Evolutionary conservation across 768 basidiomycete species (phyloP), one percentile per base, ranked within the genome.

Genomic region (Floccularia luteovirens): DNA sequence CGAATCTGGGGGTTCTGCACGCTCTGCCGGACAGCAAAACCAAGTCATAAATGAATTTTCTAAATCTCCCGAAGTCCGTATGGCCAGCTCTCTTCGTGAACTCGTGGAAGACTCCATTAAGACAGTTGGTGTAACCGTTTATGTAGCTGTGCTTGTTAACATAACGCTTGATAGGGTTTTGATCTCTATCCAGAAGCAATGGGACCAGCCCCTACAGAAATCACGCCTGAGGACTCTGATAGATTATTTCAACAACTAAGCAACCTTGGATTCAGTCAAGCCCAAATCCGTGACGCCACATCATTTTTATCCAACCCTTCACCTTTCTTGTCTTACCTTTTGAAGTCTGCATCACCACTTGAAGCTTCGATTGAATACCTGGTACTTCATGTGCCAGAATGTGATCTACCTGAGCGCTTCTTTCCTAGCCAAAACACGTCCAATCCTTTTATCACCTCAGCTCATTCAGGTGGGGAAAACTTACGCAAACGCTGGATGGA

Each of bases 361-460:
- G 80, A 90, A 53, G 87, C 90, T 0, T 78, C 79, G 38, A 81
- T 92, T 32, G 86, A 91, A 48, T 90, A 89, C 61, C 69, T 96
- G 2, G 70, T 94, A 32, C 68, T 94, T 16, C 77, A 88, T 49
- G 55, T 87, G 4, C 85, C 91, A 0, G 92, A 97, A 63, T 82
- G 87, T 42, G 91, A 94, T 49, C 71, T 96, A 3, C 93, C 93
- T 0, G 54, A 67, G 36, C 72, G 74, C 20, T 89, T 90, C 56
- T 58, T 86, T 12, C 76, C 82, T 3, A 55, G 66, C 7, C 58
- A 59, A n/a, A 82, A 79, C 48, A 76, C 82, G 2, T 85, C 82
- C 0, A 72, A 77, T 48, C 64, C 85, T 1, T 86, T 89, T 54
- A 59, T 89, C 43, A 76, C 75, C 11, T 74, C 79, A 3, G 65